These are phyloP conservation scores for Wickerhamiella azyma DNA, from an alignment of 805 yeast species.

Conservation along the genomic window DNA sequence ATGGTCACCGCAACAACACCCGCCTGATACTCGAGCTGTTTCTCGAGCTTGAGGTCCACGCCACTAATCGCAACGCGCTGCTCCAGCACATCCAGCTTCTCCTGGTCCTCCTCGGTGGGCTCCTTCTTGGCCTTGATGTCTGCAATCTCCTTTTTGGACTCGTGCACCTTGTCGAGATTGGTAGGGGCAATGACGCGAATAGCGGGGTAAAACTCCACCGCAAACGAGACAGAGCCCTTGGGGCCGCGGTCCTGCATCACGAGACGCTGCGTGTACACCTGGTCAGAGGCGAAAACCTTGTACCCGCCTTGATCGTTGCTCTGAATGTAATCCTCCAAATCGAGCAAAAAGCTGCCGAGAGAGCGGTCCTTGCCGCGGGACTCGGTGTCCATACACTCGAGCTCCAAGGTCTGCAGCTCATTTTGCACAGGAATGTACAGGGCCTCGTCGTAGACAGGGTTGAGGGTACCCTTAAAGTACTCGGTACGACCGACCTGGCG, in stretches of 20 bases:
- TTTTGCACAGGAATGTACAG: constrained; percentile 73
- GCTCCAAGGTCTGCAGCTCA: constrained; percentile 62
- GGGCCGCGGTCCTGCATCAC: constrained; percentile 64
- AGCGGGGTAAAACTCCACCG: constrained; percentile 71
- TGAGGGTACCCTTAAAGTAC: constrained; percentile 46
- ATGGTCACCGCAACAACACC: constrained; percentile 70
- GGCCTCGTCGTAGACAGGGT: constrained; percentile 78
- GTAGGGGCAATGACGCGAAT: constrained; percentile 65
- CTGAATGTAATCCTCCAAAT: constrained; percentile 51
- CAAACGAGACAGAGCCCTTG: constrained; percentile 64
- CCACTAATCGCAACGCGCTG: constrained; percentile 22
- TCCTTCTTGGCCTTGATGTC: constrained; percentile 18
- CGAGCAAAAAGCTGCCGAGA: constrained; percentile 67
- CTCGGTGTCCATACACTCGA: constrained; percentile 91
- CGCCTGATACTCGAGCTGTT: constrained; percentile 43
- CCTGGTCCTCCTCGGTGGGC: constrained; percentile 24
- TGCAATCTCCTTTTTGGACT: constrained; percentile 33
- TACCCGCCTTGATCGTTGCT: constrained; percentile 49
- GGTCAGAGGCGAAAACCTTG: constrained; percentile 42
- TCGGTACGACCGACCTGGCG: constrained; percentile 65
- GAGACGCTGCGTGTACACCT: constrained; percentile 46
- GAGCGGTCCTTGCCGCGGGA: constrained; percentile 67
- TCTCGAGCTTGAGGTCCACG: constrained; percentile 27
- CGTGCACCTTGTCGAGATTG: constrained; percentile 33
- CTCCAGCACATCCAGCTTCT: constrained; percentile 18